phyloP scores from a whole-genome alignment of 2,329 filamentous ascomycete species.

The Ceratocystis papillata region DNA sequence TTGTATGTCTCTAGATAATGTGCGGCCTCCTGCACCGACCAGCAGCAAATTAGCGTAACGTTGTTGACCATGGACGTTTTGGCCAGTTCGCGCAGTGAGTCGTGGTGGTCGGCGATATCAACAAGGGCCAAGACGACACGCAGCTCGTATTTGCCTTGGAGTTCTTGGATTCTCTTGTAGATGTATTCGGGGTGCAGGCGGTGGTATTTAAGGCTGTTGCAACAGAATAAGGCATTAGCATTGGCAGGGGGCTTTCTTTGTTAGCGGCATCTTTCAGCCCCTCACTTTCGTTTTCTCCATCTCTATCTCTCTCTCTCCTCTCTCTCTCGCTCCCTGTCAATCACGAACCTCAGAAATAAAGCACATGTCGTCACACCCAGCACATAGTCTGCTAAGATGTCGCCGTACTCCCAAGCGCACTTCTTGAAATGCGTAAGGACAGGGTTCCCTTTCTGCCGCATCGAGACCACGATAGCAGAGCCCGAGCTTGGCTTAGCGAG shows the following conservation, averaged over 20 bases:
- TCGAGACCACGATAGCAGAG: slow-evolving; percentile 78
- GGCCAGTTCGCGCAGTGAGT: slow-evolving; percentile 74
- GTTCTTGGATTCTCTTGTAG: slow-evolving; percentile 76
- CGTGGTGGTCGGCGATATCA: slow-evolving; percentile 90
- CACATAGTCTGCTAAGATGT: slow-evolving; percentile 91
- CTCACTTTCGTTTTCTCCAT: background rate
- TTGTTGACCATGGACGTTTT: slow-evolving; percentile 91
- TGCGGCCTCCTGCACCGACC: slow-evolving; percentile 86
- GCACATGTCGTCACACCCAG: slow-evolving; percentile 80
- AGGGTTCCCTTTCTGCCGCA: slow-evolving; percentile 89
- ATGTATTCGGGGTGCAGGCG: slow-evolving; percentile 96
- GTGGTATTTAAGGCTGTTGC: slow-evolving; percentile 74
- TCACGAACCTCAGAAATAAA: slow-evolving; percentile 60
- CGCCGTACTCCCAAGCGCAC: slow-evolving; percentile 90
- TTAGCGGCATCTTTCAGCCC: background rate
- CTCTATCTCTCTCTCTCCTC: too few species aligned
- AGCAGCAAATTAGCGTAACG: slow-evolving; percentile 82
- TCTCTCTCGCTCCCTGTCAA: background rate
- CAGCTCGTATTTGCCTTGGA: slow-evolving; percentile 77
- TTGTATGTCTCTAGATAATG: slow-evolving; percentile 94
- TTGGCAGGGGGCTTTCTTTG: too few species aligned
- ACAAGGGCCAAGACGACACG: slow-evolving; percentile 83
- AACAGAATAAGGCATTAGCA: background rate
- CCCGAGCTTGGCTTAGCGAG: slow-evolving; percentile 54
- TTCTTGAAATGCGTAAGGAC: slow-evolving; percentile 72